Conservation (phyloP, 306 rosid species). For the Cyclanthera cordifolia region DNA sequence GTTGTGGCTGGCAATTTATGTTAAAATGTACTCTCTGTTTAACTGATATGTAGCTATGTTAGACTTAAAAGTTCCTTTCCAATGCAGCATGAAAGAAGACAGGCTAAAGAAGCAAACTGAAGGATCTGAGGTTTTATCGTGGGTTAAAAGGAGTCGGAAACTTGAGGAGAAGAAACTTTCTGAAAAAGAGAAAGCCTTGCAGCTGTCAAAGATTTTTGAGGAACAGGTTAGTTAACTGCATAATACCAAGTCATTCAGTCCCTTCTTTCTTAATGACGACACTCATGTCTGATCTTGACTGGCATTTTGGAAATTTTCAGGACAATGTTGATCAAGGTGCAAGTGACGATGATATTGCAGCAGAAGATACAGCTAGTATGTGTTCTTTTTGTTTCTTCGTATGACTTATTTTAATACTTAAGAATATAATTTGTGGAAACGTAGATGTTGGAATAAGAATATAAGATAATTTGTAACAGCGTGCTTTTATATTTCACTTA, state of each 20-base stretch:
- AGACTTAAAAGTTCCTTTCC: background rate
- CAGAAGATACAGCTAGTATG: slow-evolving; percentile 35
- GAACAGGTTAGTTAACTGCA: slow-evolving; percentile 56
- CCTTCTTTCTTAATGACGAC: background rate
- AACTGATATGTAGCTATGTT: background rate
- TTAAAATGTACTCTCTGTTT: background rate
- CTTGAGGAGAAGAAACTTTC: slow-evolving; percentile 41
- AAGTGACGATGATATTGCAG: slow-evolving; percentile 65
- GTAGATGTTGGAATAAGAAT: background rate
- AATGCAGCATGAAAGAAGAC: slow-evolving; percentile 62
- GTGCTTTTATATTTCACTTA: background rate
- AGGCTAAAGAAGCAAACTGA: slow-evolving; percentile 59
- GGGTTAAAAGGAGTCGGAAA: slow-evolving; percentile 83
- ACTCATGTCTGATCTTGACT: slow-evolving; percentile 6
- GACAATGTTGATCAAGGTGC: slow-evolving; percentile 67
- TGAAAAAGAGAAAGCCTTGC: slow-evolving; percentile 60
- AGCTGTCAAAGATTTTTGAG: slow-evolving; percentile 73
- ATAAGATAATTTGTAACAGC: background rate
- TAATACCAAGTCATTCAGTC: background rate
- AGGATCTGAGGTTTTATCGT: slow-evolving; percentile 58
- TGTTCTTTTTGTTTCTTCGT: slow-evolving; percentile 3
- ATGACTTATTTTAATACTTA: background rate
- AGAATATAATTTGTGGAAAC: background rate
- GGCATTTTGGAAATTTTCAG: slow-evolving; percentile 30
- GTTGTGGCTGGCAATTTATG: background rate